Evolutionary conservation across 169 alveolate species (phyloP).

Genomic region (Cyclospora cayetanensis): DNA sequence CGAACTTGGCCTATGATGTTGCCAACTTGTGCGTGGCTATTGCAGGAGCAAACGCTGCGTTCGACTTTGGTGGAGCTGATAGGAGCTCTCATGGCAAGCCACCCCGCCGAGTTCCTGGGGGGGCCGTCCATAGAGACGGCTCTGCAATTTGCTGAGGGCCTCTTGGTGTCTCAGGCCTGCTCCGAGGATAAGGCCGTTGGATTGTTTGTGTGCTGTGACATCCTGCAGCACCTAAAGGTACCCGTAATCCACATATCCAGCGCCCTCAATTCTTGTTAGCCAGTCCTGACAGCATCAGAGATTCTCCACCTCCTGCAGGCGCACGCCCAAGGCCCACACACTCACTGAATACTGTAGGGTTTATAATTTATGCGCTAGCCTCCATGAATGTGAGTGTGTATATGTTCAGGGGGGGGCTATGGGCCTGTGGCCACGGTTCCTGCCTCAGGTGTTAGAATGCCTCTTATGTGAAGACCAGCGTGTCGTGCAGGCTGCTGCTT

Average conservation of each 20-base stretch:
- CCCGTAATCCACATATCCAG: neutral
- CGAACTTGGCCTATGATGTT: neutral
- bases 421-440: conserved; percentile 30
- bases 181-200: conserved; percentile 84
- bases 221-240: conserved; percentile 79
- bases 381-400: neutral
- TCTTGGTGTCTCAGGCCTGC: conserved; percentile 74
- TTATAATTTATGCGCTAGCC: no score
- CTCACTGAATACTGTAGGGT: no score
- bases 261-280: no score
- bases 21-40: neutral
- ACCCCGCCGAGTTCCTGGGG: conserved; percentile 82
- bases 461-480: conserved; percentile 72
- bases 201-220: conserved; percentile 85
- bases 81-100: conserved; percentile 83
- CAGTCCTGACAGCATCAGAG: no score
- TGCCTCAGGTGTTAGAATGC: conserved; percentile 46
- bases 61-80: conserved; percentile 83
- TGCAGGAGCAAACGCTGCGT: conserved; percentile 81
- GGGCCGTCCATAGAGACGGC: conserved; percentile 79
- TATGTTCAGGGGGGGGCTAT: neutral
- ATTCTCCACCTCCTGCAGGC: no score
- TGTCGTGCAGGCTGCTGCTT: conserved; percentile 86
- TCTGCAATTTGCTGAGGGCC: conserved; percentile 74
- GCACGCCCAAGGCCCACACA: no score